Percentiles rank a stretch among this genome's conserved stretches.
Conservation (phyloP, 2,329 filamentous ascomycete species). For the Microcyclospora tardicrescens region DNA sequence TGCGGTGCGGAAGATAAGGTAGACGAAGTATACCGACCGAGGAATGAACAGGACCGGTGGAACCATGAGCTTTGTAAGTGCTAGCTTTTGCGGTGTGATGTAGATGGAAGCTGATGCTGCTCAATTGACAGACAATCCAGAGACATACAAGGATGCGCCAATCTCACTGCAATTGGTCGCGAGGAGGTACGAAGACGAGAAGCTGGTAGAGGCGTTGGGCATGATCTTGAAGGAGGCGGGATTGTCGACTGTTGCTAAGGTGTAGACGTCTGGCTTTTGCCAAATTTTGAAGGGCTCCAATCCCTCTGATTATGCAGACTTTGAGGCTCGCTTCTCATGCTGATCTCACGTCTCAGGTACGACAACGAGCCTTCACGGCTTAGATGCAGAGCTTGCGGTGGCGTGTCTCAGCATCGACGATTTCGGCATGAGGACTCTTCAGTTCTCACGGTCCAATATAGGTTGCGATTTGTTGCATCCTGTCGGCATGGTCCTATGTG, state of each 20-base stretch:
- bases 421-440: too few species aligned
- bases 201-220: slow-evolving; percentile 31
- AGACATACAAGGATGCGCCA: slow-evolving; percentile 37
- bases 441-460: too few species aligned
- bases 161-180: slow-evolving; percentile 43
- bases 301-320: too few species aligned
- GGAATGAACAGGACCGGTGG: slow-evolving; percentile 36
- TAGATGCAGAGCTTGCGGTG: too few species aligned
- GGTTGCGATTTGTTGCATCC: too few species aligned
- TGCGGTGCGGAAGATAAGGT: slow-evolving; percentile 30
- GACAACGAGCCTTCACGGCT: too few species aligned
- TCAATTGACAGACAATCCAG: slow-evolving; percentile 17
- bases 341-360: too few species aligned
- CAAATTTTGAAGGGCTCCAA: too few species aligned
- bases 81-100: neutral
- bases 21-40: slow-evolving; percentile 24
- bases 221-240: slow-evolving; percentile 20
- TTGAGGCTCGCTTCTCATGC: too few species aligned
- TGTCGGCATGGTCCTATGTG: too few species aligned
- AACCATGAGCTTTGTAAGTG: slow-evolving; percentile 35
- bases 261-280: too few species aligned
- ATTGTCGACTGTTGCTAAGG: slow-evolving; percentile 9
- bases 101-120: slow-evolving; percentile 17
- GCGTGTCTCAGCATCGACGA: too few species aligned
- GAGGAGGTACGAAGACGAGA: slow-evolving; percentile 42